phyloP scores from a whole-genome alignment of 495 filamentous ascomycete genomes.

The Pyronema domesticum region DNA sequence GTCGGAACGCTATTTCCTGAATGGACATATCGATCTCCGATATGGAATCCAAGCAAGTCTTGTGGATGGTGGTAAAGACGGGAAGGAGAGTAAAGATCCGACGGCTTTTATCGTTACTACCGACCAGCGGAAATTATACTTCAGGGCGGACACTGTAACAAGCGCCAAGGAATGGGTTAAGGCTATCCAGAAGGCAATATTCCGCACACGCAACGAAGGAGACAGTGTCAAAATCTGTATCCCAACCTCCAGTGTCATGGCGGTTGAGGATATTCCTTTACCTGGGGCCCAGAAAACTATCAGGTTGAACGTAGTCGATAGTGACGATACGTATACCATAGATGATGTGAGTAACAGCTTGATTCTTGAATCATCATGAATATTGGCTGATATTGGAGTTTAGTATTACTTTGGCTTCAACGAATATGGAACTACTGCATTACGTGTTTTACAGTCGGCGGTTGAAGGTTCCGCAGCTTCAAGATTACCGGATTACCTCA shows the following conservation, averaged over 20 bases:
- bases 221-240: constrained; percentile 93
- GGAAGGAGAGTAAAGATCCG: constrained; percentile 45
- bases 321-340: constrained; percentile 80
- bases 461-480: constrained; percentile 47
- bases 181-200: constrained; percentile 82
- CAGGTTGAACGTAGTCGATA: constrained; percentile 81
- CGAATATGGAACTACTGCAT: constrained; percentile 65
- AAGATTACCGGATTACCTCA: constrained; percentile 20
- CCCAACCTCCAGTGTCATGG: constrained; percentile 73
- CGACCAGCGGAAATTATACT: constrained; percentile 65
- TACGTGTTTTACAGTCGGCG: constrained; percentile 56
- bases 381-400: constrained; percentile 9
- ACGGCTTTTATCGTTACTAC: constrained; percentile 70
- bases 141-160: constrained; percentile 70
- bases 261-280: constrained; percentile 82
- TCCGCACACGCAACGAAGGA: constrained; percentile 86
- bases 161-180: constrained; percentile 98
- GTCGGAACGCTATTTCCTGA: constrained; percentile 76
- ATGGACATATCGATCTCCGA: constrained; percentile 77
- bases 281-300: constrained; percentile 86
- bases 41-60: constrained; percentile 78
- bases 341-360: constrained; percentile 50
- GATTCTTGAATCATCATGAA: too few relatives aligned
- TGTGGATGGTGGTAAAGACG: constrained; percentile 29
- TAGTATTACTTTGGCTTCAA: constrained; percentile 97